Base-by-base conservation (phyloP, 768 basidiomycete genomes). In the Antrodiella citrinella region DNA sequence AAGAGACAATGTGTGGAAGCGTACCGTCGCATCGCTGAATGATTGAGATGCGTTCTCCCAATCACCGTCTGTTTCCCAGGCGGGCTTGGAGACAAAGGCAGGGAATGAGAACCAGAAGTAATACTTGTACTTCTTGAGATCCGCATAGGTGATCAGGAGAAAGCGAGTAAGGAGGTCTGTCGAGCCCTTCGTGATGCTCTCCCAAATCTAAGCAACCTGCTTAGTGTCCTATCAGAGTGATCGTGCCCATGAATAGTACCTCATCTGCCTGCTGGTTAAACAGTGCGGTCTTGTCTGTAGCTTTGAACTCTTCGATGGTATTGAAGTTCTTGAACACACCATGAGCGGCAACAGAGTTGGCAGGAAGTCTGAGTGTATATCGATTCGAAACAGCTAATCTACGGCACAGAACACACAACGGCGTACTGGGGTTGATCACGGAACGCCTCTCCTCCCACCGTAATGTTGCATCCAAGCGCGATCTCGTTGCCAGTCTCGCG, bases 81-180 rank as follows among this genome's bases (percentile, higher is more conserved):
- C 80, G 4, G 96, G 93, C 57, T 90, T 91, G 19, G 88, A 73
- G 0, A 85, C 84, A 56, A 97, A 84, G 0, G 94, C 91, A 2
- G 96, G 95, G 65, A 97, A 96, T 0, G 89, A 87, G 61, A 97
- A 97, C 96, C 95, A 99, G 68, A 97, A 97, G 61, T 85, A 93
- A 64, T 92, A 98, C 57, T 85, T 86, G 73, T 96, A 97, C 66
- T 94, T 97, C 76, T 98, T 99, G 58, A 99, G 82, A 67, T 99
- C 96, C 0, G 96, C 91, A 58, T 84, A 98, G 0, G 93, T 92
- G 58, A 99, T 86, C 46, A 96, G 72, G 19, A 98, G 73, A 70
- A 97, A 97, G 3, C 77, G 77, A 49, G 77, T 87, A 38, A 97
- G 72, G 11, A 73, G 66, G 4, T 77, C 62, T 0, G 80, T 70